These are phyloP conservation scores for Psilocybe sp. DNA, from an alignment of 768 basidiomycete species.

Conservation along the genomic window DNA sequence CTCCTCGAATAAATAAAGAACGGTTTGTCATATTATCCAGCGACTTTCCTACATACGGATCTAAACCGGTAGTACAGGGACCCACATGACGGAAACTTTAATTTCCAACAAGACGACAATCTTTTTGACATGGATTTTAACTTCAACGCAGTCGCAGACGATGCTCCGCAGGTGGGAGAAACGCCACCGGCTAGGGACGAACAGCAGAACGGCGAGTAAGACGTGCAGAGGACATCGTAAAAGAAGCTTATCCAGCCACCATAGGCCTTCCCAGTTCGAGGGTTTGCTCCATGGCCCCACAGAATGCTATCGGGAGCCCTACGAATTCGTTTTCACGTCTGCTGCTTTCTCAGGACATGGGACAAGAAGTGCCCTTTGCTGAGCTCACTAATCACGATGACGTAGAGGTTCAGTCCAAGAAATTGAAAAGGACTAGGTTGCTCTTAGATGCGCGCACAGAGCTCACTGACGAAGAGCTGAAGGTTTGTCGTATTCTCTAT, in stretches of 20 bases:
- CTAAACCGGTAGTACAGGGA: not conserved
- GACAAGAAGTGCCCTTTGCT: constrained; percentile 22
- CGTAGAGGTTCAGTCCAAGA: constrained; percentile 21
- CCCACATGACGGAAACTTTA: constrained; percentile 26
- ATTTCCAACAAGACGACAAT: constrained; percentile 8
- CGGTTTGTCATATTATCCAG: too few species aligned
- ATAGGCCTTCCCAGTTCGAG: constrained; percentile 3
- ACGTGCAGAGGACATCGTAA: too few species aligned
- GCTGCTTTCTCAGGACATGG: constrained; percentile 38
- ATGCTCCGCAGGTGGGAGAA: not conserved
- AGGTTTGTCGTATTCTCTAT: constrained; percentile 35
- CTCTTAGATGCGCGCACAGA: constrained; percentile 75
- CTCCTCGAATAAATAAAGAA: too few species aligned
- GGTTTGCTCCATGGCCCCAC: not conserved
- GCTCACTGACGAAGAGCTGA: constrained; percentile 79
- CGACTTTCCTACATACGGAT: too few species aligned
- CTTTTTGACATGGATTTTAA: constrained; percentile 11
- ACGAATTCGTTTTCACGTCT: constrained; percentile 36
- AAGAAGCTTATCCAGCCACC: not conserved
- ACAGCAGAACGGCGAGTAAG: too few species aligned
- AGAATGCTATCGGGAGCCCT: constrained; percentile 14
- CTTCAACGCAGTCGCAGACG: not conserved
- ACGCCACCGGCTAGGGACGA: too few species aligned
- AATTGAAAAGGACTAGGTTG: constrained; percentile 50
- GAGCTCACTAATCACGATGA: constrained; percentile 23